phyloP scores from a whole-genome alignment of 75 land plant genomes.

The Azolla pinnata region DNA sequence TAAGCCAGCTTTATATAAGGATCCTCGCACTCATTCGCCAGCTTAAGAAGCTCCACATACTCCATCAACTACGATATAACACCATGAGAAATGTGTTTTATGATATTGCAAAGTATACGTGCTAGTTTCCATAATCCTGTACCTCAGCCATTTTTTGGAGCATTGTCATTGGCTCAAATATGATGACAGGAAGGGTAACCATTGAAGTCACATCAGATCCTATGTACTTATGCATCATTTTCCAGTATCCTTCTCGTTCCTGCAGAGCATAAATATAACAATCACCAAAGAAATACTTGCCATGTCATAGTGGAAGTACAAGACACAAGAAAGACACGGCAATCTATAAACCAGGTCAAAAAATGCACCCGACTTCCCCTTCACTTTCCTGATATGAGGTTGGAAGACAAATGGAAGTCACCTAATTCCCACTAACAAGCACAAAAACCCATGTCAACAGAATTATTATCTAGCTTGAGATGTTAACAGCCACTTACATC shows the following conservation, averaged over 20 bases:
- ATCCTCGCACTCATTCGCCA: slow-evolving; percentile 85
- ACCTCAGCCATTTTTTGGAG: slow-evolving; percentile 99
- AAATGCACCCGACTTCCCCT: no score
- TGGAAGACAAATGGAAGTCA: no score
- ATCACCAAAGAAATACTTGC: not conserved
- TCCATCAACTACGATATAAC: slow-evolving; percentile 87
- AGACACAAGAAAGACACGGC: no score
- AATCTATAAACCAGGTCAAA: no score
- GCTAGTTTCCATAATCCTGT: no score
- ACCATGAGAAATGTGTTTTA: slow-evolving; percentile 6
- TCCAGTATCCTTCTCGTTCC: slow-evolving; percentile 97
- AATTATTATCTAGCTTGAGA: no score
- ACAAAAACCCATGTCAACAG: no score
- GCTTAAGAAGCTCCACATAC: slow-evolving; percentile 67
- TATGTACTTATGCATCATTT: slow-evolving; percentile 98
- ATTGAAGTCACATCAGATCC: slow-evolving; percentile 97
- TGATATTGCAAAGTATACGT: not conserved
- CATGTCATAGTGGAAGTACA: not conserved
- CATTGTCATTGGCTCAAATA: slow-evolving; percentile 99
- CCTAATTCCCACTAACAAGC: no score
- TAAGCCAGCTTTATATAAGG: slow-evolving; percentile 81
- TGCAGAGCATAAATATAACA: no score
- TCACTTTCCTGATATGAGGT: no score
- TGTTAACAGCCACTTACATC: no score
- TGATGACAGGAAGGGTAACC: slow-evolving; percentile 95